Evolutionary conservation across 2,329 filamentous ascomycete species (phyloP).

Genomic region (Diaporthe helianthi): DNA sequence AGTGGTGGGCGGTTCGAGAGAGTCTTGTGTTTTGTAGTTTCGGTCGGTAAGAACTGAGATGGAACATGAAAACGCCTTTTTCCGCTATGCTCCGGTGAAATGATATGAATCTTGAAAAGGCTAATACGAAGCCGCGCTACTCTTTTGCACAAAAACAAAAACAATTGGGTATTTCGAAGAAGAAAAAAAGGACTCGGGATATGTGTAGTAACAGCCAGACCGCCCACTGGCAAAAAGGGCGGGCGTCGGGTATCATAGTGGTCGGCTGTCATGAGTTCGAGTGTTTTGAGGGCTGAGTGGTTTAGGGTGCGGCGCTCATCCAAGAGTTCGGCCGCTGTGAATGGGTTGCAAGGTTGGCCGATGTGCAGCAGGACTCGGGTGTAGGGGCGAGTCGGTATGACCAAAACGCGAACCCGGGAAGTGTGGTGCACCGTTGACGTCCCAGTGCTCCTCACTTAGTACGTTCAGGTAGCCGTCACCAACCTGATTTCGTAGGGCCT

Average conservation of each 20-base stretch:
- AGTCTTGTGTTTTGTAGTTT: constrained; percentile 11
- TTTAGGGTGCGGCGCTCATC: constrained; percentile 43
- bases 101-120: constrained; percentile 30
- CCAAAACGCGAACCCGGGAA: constrained; percentile 50
- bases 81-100: constrained; percentile 34
- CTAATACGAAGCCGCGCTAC: constrained; percentile 23
- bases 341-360: constrained; percentile 51
- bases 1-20: not conserved
- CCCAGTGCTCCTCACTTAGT: constrained; percentile 78
- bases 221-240: constrained; percentile 5
- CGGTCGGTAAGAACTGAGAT: constrained; percentile 7
- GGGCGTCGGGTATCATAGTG: constrained; percentile 32
- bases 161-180: constrained; percentile 24
- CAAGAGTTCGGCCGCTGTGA: constrained; percentile 60
- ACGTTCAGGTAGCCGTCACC: constrained; percentile 88
- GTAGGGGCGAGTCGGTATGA: constrained; percentile 46
- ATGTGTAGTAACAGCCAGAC: constrained; percentile 11
- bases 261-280: constrained; percentile 24
- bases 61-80: constrained; percentile 30
- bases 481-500: constrained; percentile 83
- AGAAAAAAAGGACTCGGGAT: constrained; percentile 22
- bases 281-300: constrained; percentile 3
- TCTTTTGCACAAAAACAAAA: constrained; percentile 15
- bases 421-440: constrained; percentile 49
- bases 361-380: constrained; percentile 45